Evolutionary conservation across 2,329 filamentous ascomycete species (phyloP).

Genomic region (Alternaria sp.): DNA sequence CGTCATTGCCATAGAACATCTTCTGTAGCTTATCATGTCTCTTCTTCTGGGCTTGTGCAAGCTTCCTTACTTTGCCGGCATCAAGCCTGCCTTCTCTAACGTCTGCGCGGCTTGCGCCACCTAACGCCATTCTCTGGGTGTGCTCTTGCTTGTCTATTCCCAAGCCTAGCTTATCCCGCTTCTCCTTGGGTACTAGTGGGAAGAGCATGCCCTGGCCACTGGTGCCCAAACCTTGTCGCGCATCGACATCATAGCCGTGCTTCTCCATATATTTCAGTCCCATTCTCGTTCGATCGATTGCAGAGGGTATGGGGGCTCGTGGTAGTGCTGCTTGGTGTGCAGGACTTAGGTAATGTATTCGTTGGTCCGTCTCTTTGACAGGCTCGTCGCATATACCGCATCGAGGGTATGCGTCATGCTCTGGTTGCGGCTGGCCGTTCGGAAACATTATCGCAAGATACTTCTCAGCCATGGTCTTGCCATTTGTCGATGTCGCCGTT

Average conservation of each 20-base stretch:
- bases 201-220: slow-evolving; percentile 73
- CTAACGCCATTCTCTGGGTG: slow-evolving; percentile 52
- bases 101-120: slow-evolving; percentile 43
- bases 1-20: slow-evolving; percentile 77
- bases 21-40: slow-evolving; percentile 70
- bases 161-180: slow-evolving; percentile 78
- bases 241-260: slow-evolving; percentile 79
- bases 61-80: slow-evolving; percentile 73
- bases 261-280: slow-evolving; percentile 71
- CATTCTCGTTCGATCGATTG: slow-evolving; percentile 74
- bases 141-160: slow-evolving; percentile 62
- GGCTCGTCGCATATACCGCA: slow-evolving; percentile 51
- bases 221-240: slow-evolving; percentile 74
- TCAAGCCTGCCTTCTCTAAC: slow-evolving; percentile 61
- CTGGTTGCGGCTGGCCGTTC: slow-evolving; percentile 43
- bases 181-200: slow-evolving; percentile 75
- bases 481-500: slow-evolving; percentile 51
- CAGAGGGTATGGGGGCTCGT: slow-evolving; percentile 76
- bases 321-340: slow-evolving; percentile 75
- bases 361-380: slow-evolving; percentile 36
- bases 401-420: slow-evolving; percentile 32
- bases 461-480: slow-evolving; percentile 65
- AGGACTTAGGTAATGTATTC: slow-evolving; percentile 65
- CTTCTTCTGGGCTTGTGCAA: slow-evolving; percentile 68
- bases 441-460: slow-evolving; percentile 74